Evolutionary conservation across 495 filamentous ascomycete genomes (phyloP).

Genomic region (Aspergillus ellipticus): DNA sequence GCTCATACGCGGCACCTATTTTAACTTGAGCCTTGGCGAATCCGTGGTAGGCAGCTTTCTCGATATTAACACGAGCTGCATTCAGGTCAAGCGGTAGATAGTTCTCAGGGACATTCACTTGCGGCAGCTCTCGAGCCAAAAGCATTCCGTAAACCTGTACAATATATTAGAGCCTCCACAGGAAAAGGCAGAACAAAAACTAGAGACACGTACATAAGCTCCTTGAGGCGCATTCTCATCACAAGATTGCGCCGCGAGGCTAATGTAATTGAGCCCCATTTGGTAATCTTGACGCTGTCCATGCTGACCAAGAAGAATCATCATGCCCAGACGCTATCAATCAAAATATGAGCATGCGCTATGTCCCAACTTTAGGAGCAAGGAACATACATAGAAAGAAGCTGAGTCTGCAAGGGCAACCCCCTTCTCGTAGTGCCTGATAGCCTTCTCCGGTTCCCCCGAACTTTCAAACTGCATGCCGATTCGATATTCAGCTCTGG

Average conservation of each 20-base stretch:
- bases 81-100: conserved; percentile 71
- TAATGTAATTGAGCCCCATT: conserved; percentile 75
- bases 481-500: conserved; percentile 93
- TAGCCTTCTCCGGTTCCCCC: conserved; percentile 84
- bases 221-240: conserved; percentile 98
- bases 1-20: conserved; percentile 94
- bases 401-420: conserved; percentile 79
- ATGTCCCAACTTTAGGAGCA: not conserved
- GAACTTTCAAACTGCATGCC: conserved; percentile 97
- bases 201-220: conserved; percentile 62
- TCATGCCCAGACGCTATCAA: conserved; percentile 81
- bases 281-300: conserved; percentile 78
- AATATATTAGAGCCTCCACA: conserved; percentile 9
- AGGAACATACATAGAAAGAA: conserved; percentile 67
- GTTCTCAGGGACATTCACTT: conserved; percentile 74
- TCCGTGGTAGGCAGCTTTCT: conserved; percentile 93
- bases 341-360: conserved; percentile 19
- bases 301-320: conserved; percentile 91
- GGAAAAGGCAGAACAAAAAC: not conserved
- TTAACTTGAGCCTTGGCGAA: conserved; percentile 97
- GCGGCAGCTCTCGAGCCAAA: conserved; percentile 80
- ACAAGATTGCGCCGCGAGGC: conserved; percentile 75
- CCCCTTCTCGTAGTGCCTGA: conserved; percentile 81
- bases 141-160: conserved; percentile 86
- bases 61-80: conserved; percentile 80